Evolutionary conservation across 1,284 basidiomycete species (phyloP), one percentile per base, ranked within the genome.

Genomic region (Porogramme epimiltina): DNA sequence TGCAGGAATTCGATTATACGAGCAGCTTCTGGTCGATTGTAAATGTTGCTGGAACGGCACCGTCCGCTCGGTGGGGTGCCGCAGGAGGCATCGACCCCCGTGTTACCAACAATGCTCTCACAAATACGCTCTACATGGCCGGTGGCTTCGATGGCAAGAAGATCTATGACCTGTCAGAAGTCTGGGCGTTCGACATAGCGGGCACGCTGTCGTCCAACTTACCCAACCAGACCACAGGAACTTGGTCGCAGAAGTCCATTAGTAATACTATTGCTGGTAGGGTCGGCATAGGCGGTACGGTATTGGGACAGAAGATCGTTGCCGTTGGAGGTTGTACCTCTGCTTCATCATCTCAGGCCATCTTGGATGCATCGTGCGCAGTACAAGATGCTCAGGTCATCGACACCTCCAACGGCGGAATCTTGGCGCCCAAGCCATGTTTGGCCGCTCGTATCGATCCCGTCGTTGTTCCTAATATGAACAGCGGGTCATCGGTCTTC

Each of bases 11-110:
- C 62, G 85, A 89, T 66, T 91, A 84, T 60, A 78, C 66, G 51
- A 83, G 82, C 58, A 74, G 88, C 54, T 91, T 91, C 63, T 91
- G 89, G 89, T 76, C 82, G 0, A 57, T 79, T 60, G 79, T 89
- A 5, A 37, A 37, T n/a, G 16, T 37, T 4, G 16, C 34, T 31
- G 16, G 9, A 9, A 37, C 10, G 69, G 75, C 44, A 13, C 88
- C 87, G 43, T 74, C 81, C 24, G 65, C 82, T 49, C 76, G 87
- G 20, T 89, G 80, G 77, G 82, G 82, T 47, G 83, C 88, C 3
- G 79, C 80, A 22, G 89, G 89, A 42, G 89, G 89, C 3, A 83
- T 82, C 45, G 89, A 91, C 56, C 66, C 73, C 41, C 77, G 78
- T 24, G 72, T 74, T 6, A n/a, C 65, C 76, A 6, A 33, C 70